Percentiles rank a stretch among this genome's conserved stretches.
phyloP scores from a whole-genome alignment of 768 basidiomycete species.

The Mycena maculata region DNA sequence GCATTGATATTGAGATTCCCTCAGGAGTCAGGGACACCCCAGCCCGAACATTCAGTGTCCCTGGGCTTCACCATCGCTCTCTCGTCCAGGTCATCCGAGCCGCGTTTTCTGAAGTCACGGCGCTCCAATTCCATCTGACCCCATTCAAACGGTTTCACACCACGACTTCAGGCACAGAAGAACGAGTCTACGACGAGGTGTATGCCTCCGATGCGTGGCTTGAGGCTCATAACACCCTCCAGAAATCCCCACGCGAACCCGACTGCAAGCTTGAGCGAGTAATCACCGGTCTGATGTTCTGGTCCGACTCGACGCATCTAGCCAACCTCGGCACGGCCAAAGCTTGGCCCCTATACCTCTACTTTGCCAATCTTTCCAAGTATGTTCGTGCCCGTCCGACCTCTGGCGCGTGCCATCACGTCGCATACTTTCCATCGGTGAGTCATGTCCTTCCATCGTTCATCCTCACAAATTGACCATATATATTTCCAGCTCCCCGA shows the following conservation, averaged over 20 bases:
- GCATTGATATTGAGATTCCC: not conserved
- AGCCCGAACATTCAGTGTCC: slow-evolving; percentile 35
- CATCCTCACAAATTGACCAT: not conserved
- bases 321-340: slow-evolving; percentile 35
- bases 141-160: slow-evolving; percentile 39
- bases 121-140: slow-evolving; percentile 34
- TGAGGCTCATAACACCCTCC: slow-evolving; percentile 36
- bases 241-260: slow-evolving; percentile 32
- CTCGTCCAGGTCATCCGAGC: slow-evolving; percentile 41
- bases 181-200: slow-evolving; percentile 40
- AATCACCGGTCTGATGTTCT: slow-evolving; percentile 5
- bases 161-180: slow-evolving; percentile 12
- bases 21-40: not conserved
- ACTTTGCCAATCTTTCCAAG: slow-evolving; percentile 39
- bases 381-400: slow-evolving; percentile 24
- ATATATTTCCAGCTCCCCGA: slow-evolving; percentile 9
- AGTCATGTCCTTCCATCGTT: not conserved
- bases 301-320: slow-evolving; percentile 30
- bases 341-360: slow-evolving; percentile 40
- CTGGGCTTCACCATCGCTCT: slow-evolving; percentile 40
- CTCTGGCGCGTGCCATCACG: slow-evolving; percentile 33
- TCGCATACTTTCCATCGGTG: slow-evolving; percentile 30
- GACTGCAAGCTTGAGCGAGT: slow-evolving; percentile 35
- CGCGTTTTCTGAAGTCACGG: slow-evolving; percentile 28
- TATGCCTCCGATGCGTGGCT: slow-evolving; percentile 41